phyloP scores from a whole-genome alignment of 1,139 yeast genomes.

The Sugiyamaella paludigena region DNA sequence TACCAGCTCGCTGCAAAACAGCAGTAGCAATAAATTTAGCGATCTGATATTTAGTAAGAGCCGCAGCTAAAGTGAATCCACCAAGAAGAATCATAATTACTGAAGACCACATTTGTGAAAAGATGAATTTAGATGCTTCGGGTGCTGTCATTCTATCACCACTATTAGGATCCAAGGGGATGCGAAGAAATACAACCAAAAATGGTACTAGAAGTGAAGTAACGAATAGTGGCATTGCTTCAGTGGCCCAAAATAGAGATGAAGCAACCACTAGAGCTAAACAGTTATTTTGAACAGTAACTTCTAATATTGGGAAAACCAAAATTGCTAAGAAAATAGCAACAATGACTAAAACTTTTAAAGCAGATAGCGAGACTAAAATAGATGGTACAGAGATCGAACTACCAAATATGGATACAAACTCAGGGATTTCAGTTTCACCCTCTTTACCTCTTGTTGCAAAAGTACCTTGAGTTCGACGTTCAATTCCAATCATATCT shows the following conservation, averaged over 20 bases:
- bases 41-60: slow-evolving; percentile 81
- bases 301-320: slow-evolving; percentile 56
- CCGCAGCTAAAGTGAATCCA: slow-evolving; percentile 93
- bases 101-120: slow-evolving; percentile 91
- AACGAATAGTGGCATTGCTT: slow-evolving; percentile 82
- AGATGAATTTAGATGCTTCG: slow-evolving; percentile 71
- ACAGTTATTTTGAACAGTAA: slow-evolving; percentile 67
- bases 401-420: slow-evolving; percentile 4
- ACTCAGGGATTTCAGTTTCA: slow-evolving; percentile 12
- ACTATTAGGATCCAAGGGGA: slow-evolving; percentile 57
- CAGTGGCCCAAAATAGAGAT: slow-evolving; percentile 91
- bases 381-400: slow-evolving; percentile 23
- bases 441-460: slow-evolving; percentile 7
- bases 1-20: slow-evolving; percentile 78
- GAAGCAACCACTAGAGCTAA: slow-evolving; percentile 76
- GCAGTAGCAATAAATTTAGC: slow-evolving; percentile 83
- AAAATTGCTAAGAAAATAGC: slow-evolving; percentile 51
- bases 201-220: slow-evolving; percentile 82
- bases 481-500: slow-evolving; percentile 87
- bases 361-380: slow-evolving; percentile 24
- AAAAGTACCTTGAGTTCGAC: slow-evolving; percentile 49
- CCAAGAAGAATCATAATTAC: slow-evolving; percentile 85
- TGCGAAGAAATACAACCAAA: slow-evolving; percentile 68
- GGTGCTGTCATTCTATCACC: slow-evolving; percentile 53
- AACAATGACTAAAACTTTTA: slow-evolving; percentile 43